A percentile compares a stretch with the other conserved stretches of the same genome.
Conservation (phyloP, 331 rosid genomes). For the Quercus tomentella region DNA sequence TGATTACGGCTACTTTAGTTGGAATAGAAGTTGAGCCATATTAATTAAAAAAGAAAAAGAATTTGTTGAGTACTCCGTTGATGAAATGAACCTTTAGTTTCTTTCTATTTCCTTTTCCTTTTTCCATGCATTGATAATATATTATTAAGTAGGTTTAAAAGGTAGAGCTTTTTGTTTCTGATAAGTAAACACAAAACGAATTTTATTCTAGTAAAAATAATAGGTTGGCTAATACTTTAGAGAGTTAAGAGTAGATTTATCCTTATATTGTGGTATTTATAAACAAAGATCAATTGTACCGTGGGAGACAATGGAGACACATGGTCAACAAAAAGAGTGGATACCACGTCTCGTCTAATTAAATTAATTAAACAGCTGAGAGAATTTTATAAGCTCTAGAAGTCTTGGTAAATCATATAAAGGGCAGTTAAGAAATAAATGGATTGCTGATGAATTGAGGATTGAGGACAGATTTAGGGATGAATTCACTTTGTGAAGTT, state of each 20-base stretch:
- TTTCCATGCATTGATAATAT: background rate
- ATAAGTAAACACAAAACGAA: background rate
- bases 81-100: background rate
- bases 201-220: background rate
- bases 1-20: background rate
- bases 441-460: background rate
- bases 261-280: no score
- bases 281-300: background rate
- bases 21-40: background rate
- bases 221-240: background rate
- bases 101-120: background rate
- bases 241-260: background rate
- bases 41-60: background rate
- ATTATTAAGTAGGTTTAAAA: background rate
- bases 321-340: background rate
- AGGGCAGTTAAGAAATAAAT: background rate
- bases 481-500: background rate
- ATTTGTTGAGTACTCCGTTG: background rate
- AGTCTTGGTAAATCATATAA: no score
- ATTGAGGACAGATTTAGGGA: background rate
- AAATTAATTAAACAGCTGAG: no score
- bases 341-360: no score
- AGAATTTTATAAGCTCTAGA: no score
- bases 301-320: background rate
- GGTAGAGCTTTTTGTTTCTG: background rate